Percentiles rank a stretch among this genome's conserved stretches.
Evolutionary conservation across 2,329 filamentous ascomycete species (phyloP).

Genomic region (Conoideocrella luteorostrata): DNA sequence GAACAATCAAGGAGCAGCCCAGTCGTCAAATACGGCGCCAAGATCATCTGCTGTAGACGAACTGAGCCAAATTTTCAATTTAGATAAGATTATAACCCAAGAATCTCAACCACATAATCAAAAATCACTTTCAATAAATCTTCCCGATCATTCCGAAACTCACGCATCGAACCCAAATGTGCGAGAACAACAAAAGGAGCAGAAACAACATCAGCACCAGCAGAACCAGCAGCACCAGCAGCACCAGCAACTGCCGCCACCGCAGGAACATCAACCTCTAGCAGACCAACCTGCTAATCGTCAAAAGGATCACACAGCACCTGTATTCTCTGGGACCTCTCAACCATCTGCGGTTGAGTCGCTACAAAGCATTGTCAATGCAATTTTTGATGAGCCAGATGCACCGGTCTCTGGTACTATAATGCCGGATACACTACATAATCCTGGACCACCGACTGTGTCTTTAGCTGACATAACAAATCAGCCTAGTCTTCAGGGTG

Average conservation of each 20-base stretch:
- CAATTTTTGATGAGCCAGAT: conserved; percentile 14
- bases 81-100: conserved; percentile 9
- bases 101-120: not conserved
- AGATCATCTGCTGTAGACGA: conserved; percentile 11
- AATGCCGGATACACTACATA: conserved; percentile 14
- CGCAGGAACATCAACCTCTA: no score
- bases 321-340: conserved; percentile 7
- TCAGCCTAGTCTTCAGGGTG: conserved; percentile 17
- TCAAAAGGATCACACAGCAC: conserved; percentile 3
- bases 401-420: conserved; percentile 14
- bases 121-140: not conserved
- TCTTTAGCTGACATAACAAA: conserved; percentile 33
- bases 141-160: not conserved
- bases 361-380: conserved; percentile 15
- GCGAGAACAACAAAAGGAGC: not conserved
- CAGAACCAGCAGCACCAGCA: no score
- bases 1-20: conserved; percentile 3
- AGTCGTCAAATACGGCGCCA: not conserved
- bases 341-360: conserved; percentile 15
- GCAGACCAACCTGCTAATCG: not conserved
- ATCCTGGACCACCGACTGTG: conserved; percentile 24
- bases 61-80: conserved; percentile 11
- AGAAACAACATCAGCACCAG: not conserved
- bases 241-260: no score
- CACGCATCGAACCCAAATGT: not conserved